Percentiles rank a stretch among this genome's conserved stretches.
These are phyloP conservation scores for Seminavis robusta DNA, from an alignment of 108 stramenopile genomes.

Conservation along the genomic window DNA sequence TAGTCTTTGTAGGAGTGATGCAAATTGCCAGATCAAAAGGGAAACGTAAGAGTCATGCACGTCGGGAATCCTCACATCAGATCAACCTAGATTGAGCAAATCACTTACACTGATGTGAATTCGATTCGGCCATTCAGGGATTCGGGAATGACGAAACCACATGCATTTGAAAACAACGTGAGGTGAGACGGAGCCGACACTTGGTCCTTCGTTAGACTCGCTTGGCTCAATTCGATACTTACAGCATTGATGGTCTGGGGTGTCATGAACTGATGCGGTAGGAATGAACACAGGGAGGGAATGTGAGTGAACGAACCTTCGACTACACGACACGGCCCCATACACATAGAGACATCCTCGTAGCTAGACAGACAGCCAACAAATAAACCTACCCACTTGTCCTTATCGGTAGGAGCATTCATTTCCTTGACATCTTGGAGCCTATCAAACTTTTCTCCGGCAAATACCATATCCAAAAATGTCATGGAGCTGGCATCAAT, in stretches of 20 bases:
- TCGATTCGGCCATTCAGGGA: too few species aligned
- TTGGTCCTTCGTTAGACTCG: too few species aligned
- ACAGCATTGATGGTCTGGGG: constrained; percentile 83
- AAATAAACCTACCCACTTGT: constrained; percentile 50
- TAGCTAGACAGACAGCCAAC: neutral
- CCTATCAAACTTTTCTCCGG: constrained; percentile 56
- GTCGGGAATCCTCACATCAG: neutral
- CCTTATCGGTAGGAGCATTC: constrained; percentile 75
- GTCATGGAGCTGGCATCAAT: constrained; percentile 29
- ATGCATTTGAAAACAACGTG: too few species aligned
- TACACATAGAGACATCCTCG: neutral
- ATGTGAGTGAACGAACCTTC: neutral
- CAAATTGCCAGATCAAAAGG: neutral
- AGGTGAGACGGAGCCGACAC: too few species aligned
- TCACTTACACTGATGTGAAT: constrained; percentile 10
- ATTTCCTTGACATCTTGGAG: constrained; percentile 59
- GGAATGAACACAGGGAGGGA: neutral
- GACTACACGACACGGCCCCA: neutral
- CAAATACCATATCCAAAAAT: constrained; percentile 59
- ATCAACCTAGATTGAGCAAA: neutral
- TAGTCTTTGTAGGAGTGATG: constrained; percentile 30
- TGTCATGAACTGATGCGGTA: constrained; percentile 50
- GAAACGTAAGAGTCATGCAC: neutral
- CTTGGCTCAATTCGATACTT: constrained; percentile 20
- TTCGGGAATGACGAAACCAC: too few species aligned